Evolutionary conservation across 768 basidiomycete genomes (phyloP).

Genomic region (Fibroporia radiculosa): DNA sequence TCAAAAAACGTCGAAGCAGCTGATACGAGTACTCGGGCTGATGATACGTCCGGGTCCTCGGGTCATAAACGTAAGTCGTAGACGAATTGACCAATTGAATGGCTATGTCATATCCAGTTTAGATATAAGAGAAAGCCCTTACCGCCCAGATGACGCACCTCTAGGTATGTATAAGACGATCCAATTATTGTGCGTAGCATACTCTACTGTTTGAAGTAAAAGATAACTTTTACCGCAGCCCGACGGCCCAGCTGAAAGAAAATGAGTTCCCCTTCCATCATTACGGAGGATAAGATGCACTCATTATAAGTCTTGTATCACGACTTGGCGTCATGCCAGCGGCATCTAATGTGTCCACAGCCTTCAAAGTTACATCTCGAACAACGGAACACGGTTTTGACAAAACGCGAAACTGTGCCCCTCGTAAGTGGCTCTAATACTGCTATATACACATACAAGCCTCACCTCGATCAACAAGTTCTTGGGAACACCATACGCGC

Average conservation of each 20-base stretch:
- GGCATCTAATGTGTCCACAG: slow-evolving; percentile 43
- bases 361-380: slow-evolving; percentile 54
- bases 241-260: slow-evolving; percentile 50
- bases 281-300: slow-evolving; percentile 32
- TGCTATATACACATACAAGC: slow-evolving; percentile 5
- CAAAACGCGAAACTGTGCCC: slow-evolving; percentile 54
- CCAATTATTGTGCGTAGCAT: slow-evolving; percentile 60
- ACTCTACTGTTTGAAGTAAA: slow-evolving; percentile 69
- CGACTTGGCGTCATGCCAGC: slow-evolving; percentile 43
- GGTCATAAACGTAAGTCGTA: slow-evolving; percentile 64
- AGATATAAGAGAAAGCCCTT: neutral
- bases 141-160: slow-evolving; percentile 33
- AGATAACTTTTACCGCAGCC: slow-evolving; percentile 81
- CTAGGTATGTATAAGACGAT: slow-evolving; percentile 81
- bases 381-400: slow-evolving; percentile 67
- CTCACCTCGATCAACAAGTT: slow-evolving; percentile 65
- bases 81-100: slow-evolving; percentile 66
- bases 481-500: slow-evolving; percentile 65
- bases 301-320: slow-evolving; percentile 52
- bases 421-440: slow-evolving; percentile 6
- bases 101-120: slow-evolving; percentile 24
- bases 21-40: slow-evolving; percentile 62
- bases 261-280: slow-evolving; percentile 3
- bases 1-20: slow-evolving; percentile 52
- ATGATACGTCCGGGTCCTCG: slow-evolving; percentile 67